phyloP scores from a whole-genome alignment of 805 yeast genomes.

The Candida montana region DNA sequence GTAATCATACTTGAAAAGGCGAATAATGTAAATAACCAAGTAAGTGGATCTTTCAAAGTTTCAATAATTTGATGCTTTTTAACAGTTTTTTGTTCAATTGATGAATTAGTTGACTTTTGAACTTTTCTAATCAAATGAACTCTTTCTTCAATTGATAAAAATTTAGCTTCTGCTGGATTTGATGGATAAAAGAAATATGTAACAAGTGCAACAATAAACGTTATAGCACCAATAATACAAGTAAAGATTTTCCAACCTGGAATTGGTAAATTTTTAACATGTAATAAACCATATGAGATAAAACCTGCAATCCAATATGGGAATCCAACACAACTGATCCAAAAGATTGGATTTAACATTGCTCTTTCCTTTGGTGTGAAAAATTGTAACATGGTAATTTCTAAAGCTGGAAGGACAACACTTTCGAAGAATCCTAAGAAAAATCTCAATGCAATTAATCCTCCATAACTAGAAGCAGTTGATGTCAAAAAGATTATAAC shows the following conservation, averaged over 20 bases:
- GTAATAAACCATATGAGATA: conserved; percentile 11
- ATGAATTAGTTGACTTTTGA: conserved; percentile 31
- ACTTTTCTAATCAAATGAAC: conserved; percentile 42
- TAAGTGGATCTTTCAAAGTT: conserved; percentile 38
- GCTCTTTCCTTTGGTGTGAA: too few species aligned
- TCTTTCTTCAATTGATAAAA: conserved; percentile 39
- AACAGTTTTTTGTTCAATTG: conserved; percentile 40
- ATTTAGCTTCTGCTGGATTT: conserved; percentile 41
- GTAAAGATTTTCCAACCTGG: conserved; percentile 42
- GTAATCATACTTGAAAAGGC: conserved; percentile 39
- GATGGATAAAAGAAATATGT: conserved; percentile 39
- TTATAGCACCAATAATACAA: conserved; percentile 42
- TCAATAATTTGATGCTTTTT: conserved; percentile 39
- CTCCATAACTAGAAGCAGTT: too few species aligned
- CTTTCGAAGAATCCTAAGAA: too few species aligned
- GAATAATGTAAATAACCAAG: conserved; percentile 28
- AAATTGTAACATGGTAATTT: too few species aligned
- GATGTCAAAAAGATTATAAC: too few species aligned
- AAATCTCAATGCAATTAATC: too few species aligned
- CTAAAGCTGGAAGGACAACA: too few species aligned
- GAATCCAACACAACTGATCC: conserved; percentile 2
- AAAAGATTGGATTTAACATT: too few species aligned
- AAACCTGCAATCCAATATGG: conserved; percentile 15
- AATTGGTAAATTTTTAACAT: conserved; percentile 7
- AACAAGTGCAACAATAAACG: too few species aligned